Base-by-base conservation (phyloP, 768 basidiomycete genomes). In the Lactarius psammicola region DNA sequence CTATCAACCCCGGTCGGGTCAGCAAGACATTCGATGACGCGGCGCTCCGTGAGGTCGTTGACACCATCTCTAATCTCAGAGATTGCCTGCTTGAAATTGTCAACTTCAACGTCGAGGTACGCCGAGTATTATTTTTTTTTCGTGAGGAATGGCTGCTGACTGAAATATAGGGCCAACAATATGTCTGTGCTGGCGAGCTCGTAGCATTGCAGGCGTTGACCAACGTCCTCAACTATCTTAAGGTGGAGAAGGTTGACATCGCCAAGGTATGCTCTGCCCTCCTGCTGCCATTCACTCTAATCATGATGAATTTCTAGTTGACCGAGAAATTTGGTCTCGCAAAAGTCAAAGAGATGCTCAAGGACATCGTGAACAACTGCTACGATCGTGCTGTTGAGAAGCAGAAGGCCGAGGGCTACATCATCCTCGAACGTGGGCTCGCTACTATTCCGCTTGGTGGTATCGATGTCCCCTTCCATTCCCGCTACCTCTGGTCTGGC, bases 401-500 rank as follows among this genome's bases (percentile, higher is more conserved):
- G 72, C 89, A 95, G 75, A 83, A 85, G 72, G 80, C 83, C 26
- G 90, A 94, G 65, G 96, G 95, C 9, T 86, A 91, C 71, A 93
- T 99, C 79, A 90, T 89, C 72, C 87, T 99, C 59, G 96, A 99
- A 71, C 92, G 97, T 72, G 97, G 97, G 9, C 97, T 95, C 71
- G 96, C 96, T 0, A 95, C 94, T 23, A 95, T 95, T 64, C 94
- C 94, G 49, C 83, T 96, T 44, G 93, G 95, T 44, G 96, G 96
- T 67, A 98, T 99, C 71, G 97, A 98, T 72, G 97, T 99, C 1
- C 97, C 97, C 4, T 99, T 99, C 92, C 97, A 99, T 77, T 98
- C 97, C 4, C 90, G 95, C 66, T 99, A 98, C 78, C 85, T 99
- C 44, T 99, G 97, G 97, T 95, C 95, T 18, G 95, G 95, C 74